phyloP scores from a whole-genome alignment of 768 basidiomycete species.

The Trametes cingulata region DNA sequence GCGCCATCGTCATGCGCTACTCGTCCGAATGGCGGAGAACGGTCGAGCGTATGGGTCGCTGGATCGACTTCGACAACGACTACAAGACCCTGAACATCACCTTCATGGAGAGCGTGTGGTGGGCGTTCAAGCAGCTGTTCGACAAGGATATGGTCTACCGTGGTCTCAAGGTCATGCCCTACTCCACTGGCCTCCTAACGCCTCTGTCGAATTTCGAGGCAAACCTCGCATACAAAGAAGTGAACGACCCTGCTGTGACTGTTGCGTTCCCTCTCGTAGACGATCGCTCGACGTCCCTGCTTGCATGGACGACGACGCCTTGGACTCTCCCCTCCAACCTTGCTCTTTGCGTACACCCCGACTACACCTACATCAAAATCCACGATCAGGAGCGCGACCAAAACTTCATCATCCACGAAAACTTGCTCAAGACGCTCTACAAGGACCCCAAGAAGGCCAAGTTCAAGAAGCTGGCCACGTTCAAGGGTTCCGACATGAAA shows the following conservation, averaged over 20 bases:
- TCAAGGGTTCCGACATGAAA: conserved; percentile 90
- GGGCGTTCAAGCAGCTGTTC: conserved; percentile 96
- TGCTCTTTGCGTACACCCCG: conserved; percentile 93
- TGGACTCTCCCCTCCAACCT: conserved; percentile 98
- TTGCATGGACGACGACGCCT: conserved; percentile 99
- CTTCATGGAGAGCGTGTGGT: conserved; percentile 99
- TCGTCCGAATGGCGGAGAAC: conserved; percentile 91
- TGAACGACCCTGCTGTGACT: conserved; percentile 93
- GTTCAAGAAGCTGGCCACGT: conserved; percentile 86
- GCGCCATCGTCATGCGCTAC: conserved; percentile 97
- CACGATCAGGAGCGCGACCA: conserved; percentile 83
- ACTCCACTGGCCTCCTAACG: conserved; percentile 94
- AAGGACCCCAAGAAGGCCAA: conserved; percentile 98
- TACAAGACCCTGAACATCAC: conserved; percentile 94
- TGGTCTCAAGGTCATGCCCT: conserved; percentile 95
- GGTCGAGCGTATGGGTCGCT: conserved; percentile 97
- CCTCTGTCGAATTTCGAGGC: conserved; percentile 98
- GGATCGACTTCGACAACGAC: conserved; percentile 99
- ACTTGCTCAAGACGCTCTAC: conserved; percentile 83
- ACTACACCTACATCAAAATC: conserved; percentile 95
- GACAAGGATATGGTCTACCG: conserved; percentile 91
- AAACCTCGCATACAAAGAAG: conserved; percentile 87
- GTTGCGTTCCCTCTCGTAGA: conserved; percentile 92
- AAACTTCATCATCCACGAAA: conserved; percentile 92
- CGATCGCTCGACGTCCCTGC: conserved; percentile 83